Evolutionary conservation across 1,139 yeast genomes (phyloP).

Genomic region (Hansenula sp.): DNA sequence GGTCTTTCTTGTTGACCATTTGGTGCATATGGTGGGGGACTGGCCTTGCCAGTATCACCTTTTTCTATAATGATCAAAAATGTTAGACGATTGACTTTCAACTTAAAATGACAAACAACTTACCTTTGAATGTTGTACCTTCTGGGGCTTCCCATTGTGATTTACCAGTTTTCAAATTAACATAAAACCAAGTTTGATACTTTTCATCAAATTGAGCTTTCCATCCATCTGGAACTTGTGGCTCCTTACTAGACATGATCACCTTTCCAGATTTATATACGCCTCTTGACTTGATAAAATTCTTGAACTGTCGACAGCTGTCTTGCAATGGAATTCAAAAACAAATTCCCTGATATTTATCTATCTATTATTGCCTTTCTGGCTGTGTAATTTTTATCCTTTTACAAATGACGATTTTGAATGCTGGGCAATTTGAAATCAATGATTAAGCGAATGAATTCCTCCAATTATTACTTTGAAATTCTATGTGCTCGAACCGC

Average conservation of each 20-base stretch:
- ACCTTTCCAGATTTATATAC: no score
- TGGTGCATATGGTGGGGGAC: constrained; percentile 22
- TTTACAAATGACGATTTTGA: background rate
- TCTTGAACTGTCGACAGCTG: no score
- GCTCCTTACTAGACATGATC: constrained; percentile 25
- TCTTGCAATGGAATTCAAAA: no score
- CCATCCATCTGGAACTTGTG: constrained; percentile 79
- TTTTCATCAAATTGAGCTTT: constrained; percentile 79
- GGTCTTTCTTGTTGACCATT: constrained; percentile 2
- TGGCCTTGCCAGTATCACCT: constrained; percentile 4
- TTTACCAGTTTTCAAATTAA: constrained; percentile 62
- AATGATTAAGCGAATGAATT: background rate
- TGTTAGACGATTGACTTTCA: background rate
- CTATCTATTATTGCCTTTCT: background rate
- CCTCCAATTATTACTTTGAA: no score
- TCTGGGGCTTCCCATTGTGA: constrained; percentile 91
- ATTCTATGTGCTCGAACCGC: background rate
- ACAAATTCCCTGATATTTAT: background rate
- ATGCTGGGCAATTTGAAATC: background rate
- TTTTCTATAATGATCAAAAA: constrained; percentile 30
- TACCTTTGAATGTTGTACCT: constrained; percentile 37
- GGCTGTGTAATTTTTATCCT: background rate
- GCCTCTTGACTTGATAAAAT: no score
- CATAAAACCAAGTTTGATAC: constrained; percentile 77
- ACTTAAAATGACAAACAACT: background rate